Conservation (phyloP, 345 rosid species). For the Conringia planisiliqua region DNA sequence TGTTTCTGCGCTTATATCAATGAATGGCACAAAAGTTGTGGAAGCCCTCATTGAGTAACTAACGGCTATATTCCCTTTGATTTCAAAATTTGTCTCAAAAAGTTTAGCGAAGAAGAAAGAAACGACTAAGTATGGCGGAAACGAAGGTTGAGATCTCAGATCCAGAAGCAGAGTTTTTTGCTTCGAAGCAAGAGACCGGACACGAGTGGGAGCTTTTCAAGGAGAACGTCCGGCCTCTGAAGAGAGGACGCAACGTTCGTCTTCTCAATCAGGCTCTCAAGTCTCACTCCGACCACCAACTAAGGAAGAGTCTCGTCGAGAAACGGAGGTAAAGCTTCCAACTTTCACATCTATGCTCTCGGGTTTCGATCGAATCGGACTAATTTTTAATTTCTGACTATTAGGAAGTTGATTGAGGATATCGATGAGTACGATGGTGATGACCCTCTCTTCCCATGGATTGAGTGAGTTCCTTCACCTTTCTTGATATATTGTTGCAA, state of each 20-base stretch:
- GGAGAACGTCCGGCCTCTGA: slow-evolving; percentile 82
- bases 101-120: background rate
- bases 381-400: background rate
- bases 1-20: background rate
- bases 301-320: slow-evolving; percentile 54
- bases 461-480: slow-evolving; percentile 46
- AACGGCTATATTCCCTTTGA: slow-evolving; percentile 29
- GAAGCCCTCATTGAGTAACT: background rate
- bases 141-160: slow-evolving; percentile 42
- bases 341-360: background rate
- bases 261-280: slow-evolving; percentile 70
- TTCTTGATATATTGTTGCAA: background rate
- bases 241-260: slow-evolving; percentile 77
- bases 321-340: slow-evolving; percentile 50
- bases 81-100: background rate
- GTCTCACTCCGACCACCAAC: slow-evolving; percentile 49
- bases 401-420: slow-evolving; percentile 67
- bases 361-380: background rate
- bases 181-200: slow-evolving; percentile 62
- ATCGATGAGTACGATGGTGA: slow-evolving; percentile 77
- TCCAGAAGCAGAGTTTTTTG: slow-evolving; percentile 74
- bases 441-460: slow-evolving; percentile 84
- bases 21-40: background rate
- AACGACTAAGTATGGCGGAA: slow-evolving; percentile 33
- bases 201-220: slow-evolving; percentile 90